Conservation (phyloP, 2,329 filamentous ascomycete species). For the Westerdykella aurantiaca region DNA sequence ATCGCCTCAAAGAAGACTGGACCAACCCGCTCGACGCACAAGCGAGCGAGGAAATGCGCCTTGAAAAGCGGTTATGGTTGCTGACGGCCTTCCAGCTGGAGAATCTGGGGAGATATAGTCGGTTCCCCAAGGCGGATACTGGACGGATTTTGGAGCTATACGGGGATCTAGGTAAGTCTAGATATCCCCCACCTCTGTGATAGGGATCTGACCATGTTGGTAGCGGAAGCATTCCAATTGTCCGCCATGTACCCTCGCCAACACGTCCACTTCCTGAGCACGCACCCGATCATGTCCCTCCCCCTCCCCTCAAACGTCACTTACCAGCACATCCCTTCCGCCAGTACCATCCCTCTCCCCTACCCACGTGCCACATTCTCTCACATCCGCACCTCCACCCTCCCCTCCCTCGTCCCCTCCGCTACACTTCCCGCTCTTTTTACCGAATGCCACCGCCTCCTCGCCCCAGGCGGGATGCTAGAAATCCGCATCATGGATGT, state of each 20-base stretch:
- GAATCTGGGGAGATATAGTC: constrained; percentile 19
- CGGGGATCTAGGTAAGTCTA: constrained; percentile 36
- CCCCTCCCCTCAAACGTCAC: constrained; percentile 30
- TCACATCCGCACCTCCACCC: constrained; percentile 41
- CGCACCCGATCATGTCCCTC: constrained; percentile 27
- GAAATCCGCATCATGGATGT: constrained; percentile 60
- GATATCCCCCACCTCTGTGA: neutral
- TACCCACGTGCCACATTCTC: constrained; percentile 31
- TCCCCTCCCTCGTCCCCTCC: constrained; percentile 54
- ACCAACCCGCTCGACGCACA: constrained; percentile 37
- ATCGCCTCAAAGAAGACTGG: constrained; percentile 49
- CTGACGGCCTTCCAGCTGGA: constrained; percentile 49
- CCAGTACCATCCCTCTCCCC: constrained; percentile 47
- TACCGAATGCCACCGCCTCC: constrained; percentile 51
- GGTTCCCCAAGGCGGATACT: constrained; percentile 22
- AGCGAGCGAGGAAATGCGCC: constrained; percentile 45
- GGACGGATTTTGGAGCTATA: constrained; percentile 36
- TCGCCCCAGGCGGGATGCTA: constrained; percentile 52
- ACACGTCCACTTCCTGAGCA: constrained; percentile 35
- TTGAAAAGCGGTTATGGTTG: constrained; percentile 58
- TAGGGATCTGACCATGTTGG: constrained; percentile 20
- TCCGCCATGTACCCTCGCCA: constrained; percentile 38
- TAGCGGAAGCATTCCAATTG: constrained; percentile 43
- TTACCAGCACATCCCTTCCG: constrained; percentile 24
- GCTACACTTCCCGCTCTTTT: constrained; percentile 54